Evolutionary conservation across 2,329 filamentous ascomycete species (phyloP).

Genomic region (Metarhizium robertsii): DNA sequence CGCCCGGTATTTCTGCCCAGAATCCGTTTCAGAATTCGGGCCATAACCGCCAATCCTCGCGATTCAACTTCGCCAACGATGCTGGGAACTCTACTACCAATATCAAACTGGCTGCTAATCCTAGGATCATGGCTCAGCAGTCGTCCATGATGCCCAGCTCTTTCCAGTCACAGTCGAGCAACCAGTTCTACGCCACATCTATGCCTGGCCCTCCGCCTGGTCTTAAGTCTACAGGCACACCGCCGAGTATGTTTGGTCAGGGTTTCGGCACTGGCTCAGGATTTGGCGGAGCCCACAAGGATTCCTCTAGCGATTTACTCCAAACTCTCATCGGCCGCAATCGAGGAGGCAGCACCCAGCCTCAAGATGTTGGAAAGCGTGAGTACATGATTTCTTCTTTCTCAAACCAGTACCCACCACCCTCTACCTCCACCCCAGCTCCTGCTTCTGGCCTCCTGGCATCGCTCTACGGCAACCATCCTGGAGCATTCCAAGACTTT

Average conservation of each 20-base stretch:
- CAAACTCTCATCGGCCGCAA: slow-evolving; percentile 72
- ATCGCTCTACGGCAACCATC: slow-evolving; percentile 82
- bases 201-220: slow-evolving; percentile 92
- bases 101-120: slow-evolving; percentile 70
- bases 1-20: slow-evolving; percentile 44
- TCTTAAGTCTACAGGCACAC: slow-evolving; percentile 88
- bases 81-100: slow-evolving; percentile 38
- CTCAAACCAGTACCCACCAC: slow-evolving; percentile 76
- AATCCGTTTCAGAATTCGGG: slow-evolving; percentile 48
- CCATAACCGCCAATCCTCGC: slow-evolving; percentile 75
- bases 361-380: slow-evolving; percentile 89
- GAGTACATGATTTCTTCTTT: slow-evolving; percentile 95
- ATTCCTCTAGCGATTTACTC: slow-evolving; percentile 55
- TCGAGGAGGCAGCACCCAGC: slow-evolving; percentile 57
- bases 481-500: slow-evolving; percentile 82
- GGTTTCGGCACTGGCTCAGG: slow-evolving; percentile 63
- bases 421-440: slow-evolving; percentile 72
- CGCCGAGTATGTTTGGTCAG: slow-evolving; percentile 90
- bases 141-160: slow-evolving; percentile 73
- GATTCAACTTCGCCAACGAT: slow-evolving; percentile 83
- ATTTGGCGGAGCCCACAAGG: slow-evolving; percentile 62
- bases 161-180: slow-evolving; percentile 50
- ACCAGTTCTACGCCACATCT: slow-evolving; percentile 71
- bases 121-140: slow-evolving; percentile 75
- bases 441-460: slow-evolving; percentile 84